These are phyloP conservation scores for Neocatenulostroma microsporum DNA, from an alignment of 2,329 filamentous ascomycete species.

Conservation along the genomic window DNA sequence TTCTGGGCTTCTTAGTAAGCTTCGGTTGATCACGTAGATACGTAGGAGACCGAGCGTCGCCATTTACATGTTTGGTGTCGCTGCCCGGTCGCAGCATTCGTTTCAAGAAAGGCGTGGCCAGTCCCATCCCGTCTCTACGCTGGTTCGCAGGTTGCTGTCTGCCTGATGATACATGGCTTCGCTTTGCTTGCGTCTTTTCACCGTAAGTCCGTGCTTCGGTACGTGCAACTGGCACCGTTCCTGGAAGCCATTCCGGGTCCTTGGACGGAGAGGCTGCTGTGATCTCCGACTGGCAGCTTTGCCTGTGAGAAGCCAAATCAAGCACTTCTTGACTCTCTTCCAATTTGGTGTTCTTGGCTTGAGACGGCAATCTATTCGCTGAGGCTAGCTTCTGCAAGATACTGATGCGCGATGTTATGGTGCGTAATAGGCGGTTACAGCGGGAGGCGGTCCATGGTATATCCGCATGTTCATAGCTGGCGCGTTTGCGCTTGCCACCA, in stretches of 20 bases:
- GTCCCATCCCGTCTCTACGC: constrained; percentile 3
- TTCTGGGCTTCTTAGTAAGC: neutral
- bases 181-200: neutral
- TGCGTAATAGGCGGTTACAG: constrained; percentile 37
- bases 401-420: constrained; percentile 34
- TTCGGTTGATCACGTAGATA: too few relatives aligned
- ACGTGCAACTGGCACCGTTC: neutral
- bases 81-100: constrained; percentile 13
- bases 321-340: neutral
- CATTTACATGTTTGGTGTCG: too few relatives aligned
- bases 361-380: neutral
- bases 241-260: constrained; percentile 17
- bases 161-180: neutral
- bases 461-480: constrained; percentile 4
- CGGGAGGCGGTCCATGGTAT: constrained; percentile 36
- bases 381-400: constrained; percentile 28
- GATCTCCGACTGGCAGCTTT: neutral
- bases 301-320: neutral
- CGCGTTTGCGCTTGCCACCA: constrained; percentile 9
- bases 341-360: neutral
- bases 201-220: constrained; percentile 8
- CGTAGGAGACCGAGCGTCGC: too few relatives aligned
- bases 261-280: constrained; percentile 1
- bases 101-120: constrained; percentile 15
- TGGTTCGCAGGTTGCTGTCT: neutral